Evolutionary conservation across 306 rosid species (phyloP).

Genomic region (Pterocarpus santalinus): DNA sequence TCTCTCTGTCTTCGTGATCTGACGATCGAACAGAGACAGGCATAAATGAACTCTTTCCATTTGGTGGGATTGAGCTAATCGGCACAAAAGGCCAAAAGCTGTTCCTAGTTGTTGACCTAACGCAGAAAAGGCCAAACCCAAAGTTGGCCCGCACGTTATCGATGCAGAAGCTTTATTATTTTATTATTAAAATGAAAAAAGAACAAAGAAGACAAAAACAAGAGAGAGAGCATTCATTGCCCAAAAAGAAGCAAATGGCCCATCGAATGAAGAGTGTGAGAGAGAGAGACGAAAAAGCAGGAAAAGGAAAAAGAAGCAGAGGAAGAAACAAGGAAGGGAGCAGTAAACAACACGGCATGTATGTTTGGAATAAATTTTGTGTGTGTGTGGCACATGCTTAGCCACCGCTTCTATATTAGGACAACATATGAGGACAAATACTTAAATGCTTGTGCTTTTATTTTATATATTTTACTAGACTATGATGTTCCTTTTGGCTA

Average conservation of each 20-base stretch:
- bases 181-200: not conserved
- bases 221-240: not conserved
- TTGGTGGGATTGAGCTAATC: conserved; percentile 56
- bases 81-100: conserved; percentile 65
- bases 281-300: not conserved
- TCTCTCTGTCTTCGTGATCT: not conserved
- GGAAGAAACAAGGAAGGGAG: conserved; percentile 37
- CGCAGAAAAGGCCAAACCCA: conserved; percentile 64
- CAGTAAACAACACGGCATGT: conserved; percentile 66
- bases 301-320: not conserved
- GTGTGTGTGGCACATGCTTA: conserved; percentile 69
- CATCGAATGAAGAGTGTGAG: conserved; percentile 29
- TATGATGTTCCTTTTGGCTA: not conserved
- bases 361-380: conserved; percentile 47
- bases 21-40: conserved; percentile 12
- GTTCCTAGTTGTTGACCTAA: conserved; percentile 81
- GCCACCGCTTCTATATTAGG: conserved; percentile 55
- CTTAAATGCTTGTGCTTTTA: conserved; percentile 49
- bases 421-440: conserved; percentile 57
- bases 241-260: conserved; percentile 41
- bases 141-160: conserved; percentile 68
- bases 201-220: conserved; percentile 1
- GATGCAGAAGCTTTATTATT: conserved; percentile 4
- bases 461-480: not conserved
- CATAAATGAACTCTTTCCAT: conserved; percentile 23